A percentile compares a stretch with the other conserved stretches of the same genome.
These are phyloP conservation scores for Epichloe gansuensis DNA, from an alignment of 2,329 filamentous ascomycete species.

Conservation along the genomic window DNA sequence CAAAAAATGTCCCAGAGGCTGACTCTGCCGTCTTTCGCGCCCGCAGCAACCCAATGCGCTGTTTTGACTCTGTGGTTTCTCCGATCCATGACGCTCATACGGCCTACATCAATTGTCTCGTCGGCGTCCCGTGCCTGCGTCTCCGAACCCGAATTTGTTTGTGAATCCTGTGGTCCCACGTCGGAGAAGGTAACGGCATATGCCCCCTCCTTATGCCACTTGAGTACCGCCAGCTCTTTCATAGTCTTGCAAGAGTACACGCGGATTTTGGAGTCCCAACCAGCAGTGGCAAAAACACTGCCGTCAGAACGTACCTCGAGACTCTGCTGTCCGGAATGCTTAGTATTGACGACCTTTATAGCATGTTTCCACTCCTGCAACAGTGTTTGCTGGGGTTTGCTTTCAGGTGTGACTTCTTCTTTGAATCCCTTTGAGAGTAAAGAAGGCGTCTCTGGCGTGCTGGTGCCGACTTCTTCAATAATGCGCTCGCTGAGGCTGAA, in stretches of 20 bases:
- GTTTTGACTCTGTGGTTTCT: conserved; percentile 50
- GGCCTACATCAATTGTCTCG: background rate
- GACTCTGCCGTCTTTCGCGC: conserved; percentile 89
- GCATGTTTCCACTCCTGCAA: conserved; percentile 30
- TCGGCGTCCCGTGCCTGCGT: background rate
- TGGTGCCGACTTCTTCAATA: conserved; percentile 7
- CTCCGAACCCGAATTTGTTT: background rate
- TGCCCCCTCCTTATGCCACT: conserved; percentile 85
- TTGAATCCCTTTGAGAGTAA: conserved; percentile 14
- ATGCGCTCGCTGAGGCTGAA: conserved; percentile 5
- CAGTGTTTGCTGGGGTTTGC: conserved; percentile 4
- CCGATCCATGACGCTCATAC: conserved; percentile 42
- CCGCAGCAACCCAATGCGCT: conserved; percentile 81
- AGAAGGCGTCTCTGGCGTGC: conserved; percentile 8
- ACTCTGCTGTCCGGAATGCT: conserved; percentile 81
- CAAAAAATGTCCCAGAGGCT: conserved; percentile 92
- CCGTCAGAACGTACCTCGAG: conserved; percentile 67
- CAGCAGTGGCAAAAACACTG: conserved; percentile 75
- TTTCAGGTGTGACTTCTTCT: background rate
- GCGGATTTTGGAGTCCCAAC: conserved; percentile 75
- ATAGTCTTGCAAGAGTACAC: conserved; percentile 72
- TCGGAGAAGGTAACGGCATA: conserved; percentile 66
- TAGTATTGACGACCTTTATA: conserved; percentile 57
- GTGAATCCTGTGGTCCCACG: conserved; percentile 14
- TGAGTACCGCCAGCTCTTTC: conserved; percentile 79